Conservation (phyloP, 345 rosid species). For the Isatis tinctoria region DNA sequence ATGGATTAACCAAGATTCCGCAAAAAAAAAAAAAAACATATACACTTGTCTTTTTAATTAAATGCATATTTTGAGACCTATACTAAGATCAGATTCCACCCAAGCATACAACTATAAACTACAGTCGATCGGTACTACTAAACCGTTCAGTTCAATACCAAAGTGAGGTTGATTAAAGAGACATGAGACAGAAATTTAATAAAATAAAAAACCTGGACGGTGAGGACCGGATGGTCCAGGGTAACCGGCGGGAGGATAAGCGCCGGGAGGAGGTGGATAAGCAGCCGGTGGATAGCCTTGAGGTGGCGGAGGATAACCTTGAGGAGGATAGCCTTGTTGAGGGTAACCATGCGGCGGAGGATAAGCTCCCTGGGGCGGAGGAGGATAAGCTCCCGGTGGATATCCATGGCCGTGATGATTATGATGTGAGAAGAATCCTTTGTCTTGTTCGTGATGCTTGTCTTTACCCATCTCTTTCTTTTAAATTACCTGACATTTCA, state of each 20-base stretch:
- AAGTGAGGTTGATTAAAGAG: background rate
- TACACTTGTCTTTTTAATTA: background rate
- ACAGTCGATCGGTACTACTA: background rate
- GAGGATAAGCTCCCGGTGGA: conserved; percentile 48
- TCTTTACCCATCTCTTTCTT: conserved; percentile 29
- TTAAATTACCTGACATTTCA: background rate
- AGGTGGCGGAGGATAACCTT: conserved; percentile 34
- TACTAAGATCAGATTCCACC: background rate
- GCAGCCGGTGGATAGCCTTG: conserved; percentile 31
- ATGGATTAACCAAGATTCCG: background rate
- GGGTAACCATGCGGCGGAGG: conserved; percentile 48
- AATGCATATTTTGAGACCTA: background rate
- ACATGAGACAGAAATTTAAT: background rate
- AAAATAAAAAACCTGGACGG: conserved; percentile 45
- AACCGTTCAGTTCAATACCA: background rate
- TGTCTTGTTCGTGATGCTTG: conserved; percentile 33
- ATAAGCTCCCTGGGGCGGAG: conserved; percentile 52
- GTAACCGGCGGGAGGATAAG: conserved; percentile 66
- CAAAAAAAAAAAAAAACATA: background rate
- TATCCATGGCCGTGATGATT: conserved; percentile 41
- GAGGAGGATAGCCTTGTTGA: conserved; percentile 29
- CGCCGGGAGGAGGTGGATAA: conserved; percentile 35
- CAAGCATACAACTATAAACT: background rate
- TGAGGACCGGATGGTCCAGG: conserved; percentile 70
- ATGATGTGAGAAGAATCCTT: conserved; percentile 34